Evolutionary conservation across 2,329 filamentous ascomycete species (phyloP), one percentile per base, ranked within the genome.

Genomic region (Aureobasidium sp.): DNA sequence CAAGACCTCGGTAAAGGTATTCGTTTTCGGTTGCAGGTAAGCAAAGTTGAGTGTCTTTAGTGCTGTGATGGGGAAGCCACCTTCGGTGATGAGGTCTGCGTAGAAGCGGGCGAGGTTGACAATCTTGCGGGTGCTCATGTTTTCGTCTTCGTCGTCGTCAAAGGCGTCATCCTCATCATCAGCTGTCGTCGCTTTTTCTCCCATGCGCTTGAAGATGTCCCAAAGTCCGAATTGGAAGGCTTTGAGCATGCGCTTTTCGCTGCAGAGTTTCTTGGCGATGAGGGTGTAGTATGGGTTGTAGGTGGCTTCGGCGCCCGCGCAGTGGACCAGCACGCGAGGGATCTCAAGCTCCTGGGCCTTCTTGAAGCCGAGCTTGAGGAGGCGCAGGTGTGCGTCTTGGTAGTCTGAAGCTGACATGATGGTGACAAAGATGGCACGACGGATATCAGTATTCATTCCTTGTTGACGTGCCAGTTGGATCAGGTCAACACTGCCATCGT

Each of bases 201-300:
- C 93, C 75, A 97, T 84, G 39, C 85, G 82, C 69, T 88, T 87
- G 75, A 97, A 95, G 11, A 93, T 80, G 68, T 89, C 90, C 87
- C 92, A 96, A 0, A 97, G 78, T 8, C 87, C 85, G 69, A 93
- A 91, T 71, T 94, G 90, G 71, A 97, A 95, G 1, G 90, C 87
- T 76, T 93, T 93, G 64, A 86, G 85, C 67, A 95, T 82, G 68
- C 86, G 85, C 67, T 85, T 59, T 29, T 68, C 64, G 3, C 80
- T 79, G 70, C 91, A 95, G 9, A 97, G 81, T 66, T 87, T 87
- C 52, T 84, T 84, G 11, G 91, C 91, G 41, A 99, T 87, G 0
- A 96, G 79, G 0, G 90, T 89, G 72, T 99, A 99, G 76, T 96
- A 99, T 0, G 89, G 90, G 69, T 99, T 99, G 75, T 97, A 96